Evolutionary conservation across 352 stramenopile genomes (phyloP).

Genomic region (Peronospora destructor): DNA sequence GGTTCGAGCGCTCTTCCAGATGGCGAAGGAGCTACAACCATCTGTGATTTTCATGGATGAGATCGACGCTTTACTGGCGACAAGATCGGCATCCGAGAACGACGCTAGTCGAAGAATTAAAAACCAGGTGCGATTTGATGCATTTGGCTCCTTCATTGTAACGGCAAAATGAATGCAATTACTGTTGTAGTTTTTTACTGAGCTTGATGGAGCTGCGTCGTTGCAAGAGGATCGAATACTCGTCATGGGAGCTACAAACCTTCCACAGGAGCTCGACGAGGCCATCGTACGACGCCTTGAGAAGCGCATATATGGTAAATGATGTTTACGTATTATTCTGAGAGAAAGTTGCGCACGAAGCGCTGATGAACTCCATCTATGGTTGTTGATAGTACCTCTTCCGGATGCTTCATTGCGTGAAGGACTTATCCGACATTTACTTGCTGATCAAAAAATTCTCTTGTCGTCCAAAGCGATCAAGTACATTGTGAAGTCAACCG

Average conservation of each 20-base stretch:
- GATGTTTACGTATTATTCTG: neutral
- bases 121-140: conserved; percentile 57
- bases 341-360: neutral
- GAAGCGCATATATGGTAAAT: conserved; percentile 84
- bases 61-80: conserved; percentile 80
- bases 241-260: conserved; percentile 84
- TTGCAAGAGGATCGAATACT: conserved; percentile 73
- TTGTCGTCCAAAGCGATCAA: conserved; percentile 58
- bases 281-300: conserved; percentile 80
- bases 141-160: neutral
- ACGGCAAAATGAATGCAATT: neutral
- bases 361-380: neutral
- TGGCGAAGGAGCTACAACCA: conserved; percentile 80
- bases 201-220: conserved; percentile 75
- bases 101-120: conserved; percentile 85
- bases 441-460: conserved; percentile 43
- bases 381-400: conserved; percentile 52
- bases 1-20: conserved; percentile 88
- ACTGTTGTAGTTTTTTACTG: conserved; percentile 71
- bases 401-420: conserved; percentile 46
- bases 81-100: conserved; percentile 70
- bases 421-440: conserved; percentile 53
- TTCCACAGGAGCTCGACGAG: conserved; percentile 82
- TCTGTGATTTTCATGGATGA: conserved; percentile 88
- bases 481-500: conserved; percentile 59